Conservation (phyloP, 257 asterid genomes). For the Linderniella brevidens region DNA sequence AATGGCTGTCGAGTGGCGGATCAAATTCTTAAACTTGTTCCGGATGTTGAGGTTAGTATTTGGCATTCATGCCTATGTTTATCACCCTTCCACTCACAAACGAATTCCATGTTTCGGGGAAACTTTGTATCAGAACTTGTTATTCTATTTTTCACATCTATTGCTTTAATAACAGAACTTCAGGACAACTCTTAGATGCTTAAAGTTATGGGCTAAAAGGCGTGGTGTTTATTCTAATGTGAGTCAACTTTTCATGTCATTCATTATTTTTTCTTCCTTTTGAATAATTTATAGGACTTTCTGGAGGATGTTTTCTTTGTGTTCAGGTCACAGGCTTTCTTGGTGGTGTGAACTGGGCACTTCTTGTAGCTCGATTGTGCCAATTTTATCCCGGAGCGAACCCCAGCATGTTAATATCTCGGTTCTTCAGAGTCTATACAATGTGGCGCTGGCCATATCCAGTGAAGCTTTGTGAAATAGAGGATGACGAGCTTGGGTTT, state of each 20-base stretch:
- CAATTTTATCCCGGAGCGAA: slow-evolving; percentile 87
- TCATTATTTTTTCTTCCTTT: neutral
- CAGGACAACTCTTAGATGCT: slow-evolving; percentile 60
- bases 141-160: no score
- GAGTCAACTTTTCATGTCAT: slow-evolving; percentile 12
- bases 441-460: slow-evolving; percentile 99
- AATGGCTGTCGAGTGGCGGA: slow-evolving; percentile 96
- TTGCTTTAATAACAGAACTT: slow-evolving; percentile 29
- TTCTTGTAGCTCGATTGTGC: slow-evolving; percentile 88
- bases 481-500: slow-evolving; percentile 78
- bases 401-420: slow-evolving; percentile 92
- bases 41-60: slow-evolving; percentile 50
- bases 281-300: neutral
- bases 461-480: slow-evolving; percentile 80
- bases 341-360: slow-evolving; percentile 97
- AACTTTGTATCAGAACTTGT: slow-evolving; percentile 1
- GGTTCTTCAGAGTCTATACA: slow-evolving; percentile 78
- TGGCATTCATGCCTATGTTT: slow-evolving; percentile 1
- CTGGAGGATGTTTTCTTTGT: neutral
- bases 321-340: slow-evolving; percentile 91
- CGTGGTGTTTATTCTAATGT: slow-evolving; percentile 97
- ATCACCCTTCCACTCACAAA: neutral
- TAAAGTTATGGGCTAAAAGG: slow-evolving; percentile 86
- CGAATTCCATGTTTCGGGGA: slow-evolving; percentile 1
- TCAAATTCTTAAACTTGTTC: slow-evolving; percentile 85